Percentiles rank a stretch among this genome's conserved stretches.
These are phyloP conservation scores for Amauroascus verrucosus DNA, from an alignment of 2,329 filamentous ascomycete genomes.

Conservation along the genomic window DNA sequence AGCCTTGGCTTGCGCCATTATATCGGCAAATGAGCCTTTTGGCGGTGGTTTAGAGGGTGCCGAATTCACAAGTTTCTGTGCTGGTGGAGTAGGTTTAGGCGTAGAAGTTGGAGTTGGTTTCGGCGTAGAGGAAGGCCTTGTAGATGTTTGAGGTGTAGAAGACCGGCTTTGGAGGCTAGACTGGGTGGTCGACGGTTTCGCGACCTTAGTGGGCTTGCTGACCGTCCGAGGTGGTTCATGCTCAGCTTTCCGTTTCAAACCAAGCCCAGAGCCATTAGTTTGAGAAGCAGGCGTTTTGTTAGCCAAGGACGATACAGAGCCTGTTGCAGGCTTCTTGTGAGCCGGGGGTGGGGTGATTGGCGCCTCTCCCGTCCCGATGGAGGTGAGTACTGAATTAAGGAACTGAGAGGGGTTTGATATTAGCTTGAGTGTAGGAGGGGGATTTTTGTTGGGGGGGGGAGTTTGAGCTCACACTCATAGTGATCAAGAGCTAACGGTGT, in stretches of 20 bases:
- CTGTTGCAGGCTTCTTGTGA: slow-evolving; percentile 8
- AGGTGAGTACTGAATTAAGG: slow-evolving; percentile 43
- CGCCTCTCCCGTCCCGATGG: slow-evolving; percentile 36
- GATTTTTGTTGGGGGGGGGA: too few species aligned
- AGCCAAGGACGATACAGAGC: slow-evolving; percentile 4
- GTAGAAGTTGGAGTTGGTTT: slow-evolving; percentile 12
- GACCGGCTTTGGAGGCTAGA: slow-evolving; percentile 18
- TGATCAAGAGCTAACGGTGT: background rate
- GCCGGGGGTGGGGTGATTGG: slow-evolving; percentile 17
- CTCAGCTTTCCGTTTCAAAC: slow-evolving; percentile 36
- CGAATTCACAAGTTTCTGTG: slow-evolving; percentile 16
- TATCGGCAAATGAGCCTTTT: slow-evolving; percentile 50
- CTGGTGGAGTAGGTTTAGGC: slow-evolving; percentile 14
- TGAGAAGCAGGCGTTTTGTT: slow-evolving; percentile 2
- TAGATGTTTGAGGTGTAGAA: slow-evolving; percentile 15
- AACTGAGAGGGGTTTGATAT: slow-evolving; percentile 28
- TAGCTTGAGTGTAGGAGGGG: background rate
- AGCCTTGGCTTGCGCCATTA: slow-evolving; percentile 50
- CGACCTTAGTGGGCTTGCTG: slow-evolving; percentile 20
- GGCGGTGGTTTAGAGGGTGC: slow-evolving; percentile 39
- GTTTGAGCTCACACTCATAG: slow-evolving; percentile 14
- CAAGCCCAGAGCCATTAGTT: slow-evolving; percentile 13
- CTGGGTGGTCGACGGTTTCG: slow-evolving; percentile 18
- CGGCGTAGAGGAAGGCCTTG: slow-evolving; percentile 14
- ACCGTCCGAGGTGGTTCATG: slow-evolving; percentile 27